A percentile compares a stretch with the other conserved stretches of the same genome.
These are phyloP conservation scores for Nemania sp. DNA, from an alignment of 2,329 filamentous ascomycete genomes.

Conservation along the genomic window DNA sequence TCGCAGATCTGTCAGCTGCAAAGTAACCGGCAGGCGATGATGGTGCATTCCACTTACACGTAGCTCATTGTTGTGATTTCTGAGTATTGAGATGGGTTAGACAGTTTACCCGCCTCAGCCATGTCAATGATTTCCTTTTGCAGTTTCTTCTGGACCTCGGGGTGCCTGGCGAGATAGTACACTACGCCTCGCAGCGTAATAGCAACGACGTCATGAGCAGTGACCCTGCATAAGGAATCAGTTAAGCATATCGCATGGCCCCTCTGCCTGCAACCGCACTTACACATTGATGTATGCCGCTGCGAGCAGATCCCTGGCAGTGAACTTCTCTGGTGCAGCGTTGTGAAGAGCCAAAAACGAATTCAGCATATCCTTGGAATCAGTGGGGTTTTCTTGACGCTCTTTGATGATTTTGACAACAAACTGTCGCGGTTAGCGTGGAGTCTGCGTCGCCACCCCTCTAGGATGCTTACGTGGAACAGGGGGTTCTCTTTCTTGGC, in stretches of 20 bases:
- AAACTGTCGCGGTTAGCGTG: slow-evolving; percentile 7
- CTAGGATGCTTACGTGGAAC: slow-evolving; percentile 16
- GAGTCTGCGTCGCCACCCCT: neutral
- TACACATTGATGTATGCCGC: slow-evolving; percentile 24
- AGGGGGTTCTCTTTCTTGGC: slow-evolving; percentile 18
- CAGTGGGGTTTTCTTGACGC: slow-evolving; percentile 15
- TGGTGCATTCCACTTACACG: slow-evolving; percentile 11
- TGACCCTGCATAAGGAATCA: slow-evolving; percentile 9
- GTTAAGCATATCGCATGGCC: neutral
- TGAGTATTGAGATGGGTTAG: slow-evolving; percentile 13
- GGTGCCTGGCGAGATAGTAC: slow-evolving; percentile 21
- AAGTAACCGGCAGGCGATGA: too few relatives aligned
- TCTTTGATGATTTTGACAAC: slow-evolving; percentile 18
- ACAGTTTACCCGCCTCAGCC: neutral
- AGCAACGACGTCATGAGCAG: slow-evolving; percentile 23
- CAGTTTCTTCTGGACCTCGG: slow-evolving; percentile 9
- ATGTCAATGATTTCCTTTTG: slow-evolving; percentile 10
- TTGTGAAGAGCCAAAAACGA: slow-evolving; percentile 13
- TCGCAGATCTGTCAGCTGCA: neutral
- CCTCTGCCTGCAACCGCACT: neutral
- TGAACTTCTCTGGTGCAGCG: slow-evolving; percentile 17
- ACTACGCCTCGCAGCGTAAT: slow-evolving; percentile 20
- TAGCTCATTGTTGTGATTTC: slow-evolving; percentile 13
- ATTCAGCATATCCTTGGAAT: slow-evolving; percentile 18
- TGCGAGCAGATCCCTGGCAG: slow-evolving; percentile 12